Conservation (phyloP, 352 stramenopile species). For the Phytopythium ostracodes region DNA sequence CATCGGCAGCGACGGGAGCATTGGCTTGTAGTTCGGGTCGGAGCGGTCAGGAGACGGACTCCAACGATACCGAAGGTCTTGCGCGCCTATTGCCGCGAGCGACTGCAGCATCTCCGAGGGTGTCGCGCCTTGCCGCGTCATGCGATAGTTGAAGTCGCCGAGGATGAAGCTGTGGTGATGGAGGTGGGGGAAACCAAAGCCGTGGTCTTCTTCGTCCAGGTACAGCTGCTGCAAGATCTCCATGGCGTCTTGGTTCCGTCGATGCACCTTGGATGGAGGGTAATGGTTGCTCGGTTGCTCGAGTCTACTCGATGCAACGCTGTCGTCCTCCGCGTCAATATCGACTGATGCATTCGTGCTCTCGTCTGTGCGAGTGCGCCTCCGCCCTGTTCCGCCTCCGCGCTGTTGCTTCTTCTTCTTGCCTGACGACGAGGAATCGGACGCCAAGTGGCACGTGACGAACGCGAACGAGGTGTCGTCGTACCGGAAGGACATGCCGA, state of each 20-base stretch:
- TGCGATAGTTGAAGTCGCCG: constrained; percentile 88
- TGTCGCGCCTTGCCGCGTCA: constrained; percentile 38
- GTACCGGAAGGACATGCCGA: constrained; percentile 86
- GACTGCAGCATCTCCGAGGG: constrained; percentile 58
- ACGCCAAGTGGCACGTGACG: constrained; percentile 85
- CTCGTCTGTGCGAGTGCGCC: constrained; percentile 5
- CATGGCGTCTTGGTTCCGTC: constrained; percentile 79
- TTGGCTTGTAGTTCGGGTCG: not conserved
- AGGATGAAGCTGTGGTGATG: constrained; percentile 89
- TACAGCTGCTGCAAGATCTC: constrained; percentile 81
- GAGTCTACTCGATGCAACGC: not conserved
- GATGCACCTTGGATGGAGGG: constrained; percentile 64
- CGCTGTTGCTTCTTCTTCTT: constrained; percentile 21
- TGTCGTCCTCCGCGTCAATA: not conserved
- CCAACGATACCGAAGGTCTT: not conserved
- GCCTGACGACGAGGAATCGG: constrained; percentile 65
- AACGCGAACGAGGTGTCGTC: constrained; percentile 87
- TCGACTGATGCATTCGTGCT: not conserved
- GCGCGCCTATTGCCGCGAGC: constrained; percentile 12
- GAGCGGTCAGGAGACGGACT: not conserved
- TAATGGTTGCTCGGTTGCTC: constrained; percentile 10
- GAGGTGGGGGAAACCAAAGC: constrained; percentile 78
- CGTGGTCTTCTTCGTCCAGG: constrained; percentile 77
- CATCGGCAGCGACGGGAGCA: constrained; percentile 9
- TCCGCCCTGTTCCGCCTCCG: not conserved